Conservation (phyloP, 225 moss, liverwort and hornwort genomes). For the Anthoceros angustus region DNA sequence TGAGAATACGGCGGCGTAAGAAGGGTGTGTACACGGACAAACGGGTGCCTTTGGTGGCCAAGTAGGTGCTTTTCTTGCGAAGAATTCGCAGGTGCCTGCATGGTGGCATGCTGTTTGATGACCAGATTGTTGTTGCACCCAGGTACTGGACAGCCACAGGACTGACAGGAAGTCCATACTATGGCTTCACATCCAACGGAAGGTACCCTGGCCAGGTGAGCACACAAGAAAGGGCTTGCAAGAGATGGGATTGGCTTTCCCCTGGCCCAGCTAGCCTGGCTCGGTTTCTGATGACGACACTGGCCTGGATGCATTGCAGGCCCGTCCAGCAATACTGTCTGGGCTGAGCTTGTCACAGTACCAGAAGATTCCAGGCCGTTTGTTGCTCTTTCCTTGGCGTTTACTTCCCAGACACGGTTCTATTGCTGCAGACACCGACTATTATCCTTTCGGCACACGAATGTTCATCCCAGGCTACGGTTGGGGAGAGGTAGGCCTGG, state of each 20-base stretch:
- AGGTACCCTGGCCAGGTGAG: conserved; percentile 76
- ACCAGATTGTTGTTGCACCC: conserved; percentile 13
- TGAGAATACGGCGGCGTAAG: conserved; percentile 56
- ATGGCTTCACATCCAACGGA: conserved; percentile 83
- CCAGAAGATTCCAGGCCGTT: conserved; percentile 59
- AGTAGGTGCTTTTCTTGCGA: conserved; percentile 20
- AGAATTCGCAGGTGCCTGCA: background rate
- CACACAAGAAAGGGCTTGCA: too few relatives aligned
- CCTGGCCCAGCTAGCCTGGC: too few relatives aligned
- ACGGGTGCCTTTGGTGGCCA: conserved; percentile 51
- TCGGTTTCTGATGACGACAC: background rate
- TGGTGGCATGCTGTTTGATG: background rate
- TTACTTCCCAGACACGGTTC: conserved; percentile 84
- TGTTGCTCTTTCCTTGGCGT: conserved; percentile 82
- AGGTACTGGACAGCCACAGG: conserved; percentile 90
- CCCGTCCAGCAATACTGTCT: conserved; percentile 75
- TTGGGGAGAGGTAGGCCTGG: conserved; percentile 72
- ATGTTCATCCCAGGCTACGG: conserved; percentile 99
- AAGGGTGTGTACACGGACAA: conserved; percentile 27
- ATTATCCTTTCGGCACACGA: conserved; percentile 98
- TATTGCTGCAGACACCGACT: conserved; percentile 77
- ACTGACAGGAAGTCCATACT: conserved; percentile 69
- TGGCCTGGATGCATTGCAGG: conserved; percentile 20
- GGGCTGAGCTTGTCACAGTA: conserved; percentile 57
- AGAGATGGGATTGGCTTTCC: background rate